Evolutionary conservation across 306 rosid species (phyloP), one percentile per base, ranked within the genome.

Genomic region (Crataegus laevigata): DNA sequence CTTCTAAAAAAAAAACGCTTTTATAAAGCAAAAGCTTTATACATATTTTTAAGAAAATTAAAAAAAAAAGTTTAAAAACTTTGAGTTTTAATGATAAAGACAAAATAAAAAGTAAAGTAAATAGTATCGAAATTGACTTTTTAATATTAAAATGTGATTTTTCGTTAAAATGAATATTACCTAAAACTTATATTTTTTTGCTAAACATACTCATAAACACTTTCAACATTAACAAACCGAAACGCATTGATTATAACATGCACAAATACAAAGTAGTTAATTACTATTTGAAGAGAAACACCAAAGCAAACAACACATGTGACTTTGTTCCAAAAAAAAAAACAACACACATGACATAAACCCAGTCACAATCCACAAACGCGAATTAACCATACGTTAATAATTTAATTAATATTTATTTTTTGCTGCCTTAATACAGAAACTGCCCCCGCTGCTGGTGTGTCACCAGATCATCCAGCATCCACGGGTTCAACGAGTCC

Each of bases 391-490:
- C 21, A 47, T 17, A 47, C 54, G 9, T 38, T 9, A 11, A 47
- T 47, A 47, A 5, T 47, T 47, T 15, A 47, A 47, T 47, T 47
- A 47, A 47, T 4, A 47, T 47, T 19, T 55, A 50, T 55, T 8
- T 9, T 8, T 55, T 22, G 54, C 54, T 47, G 8, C 40, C 40
- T 36, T 60, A 73, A 28, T 73, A 73, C 42, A 72, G 12, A 22
- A 65, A 65, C 43, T 26, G 77, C 40, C 63, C 65, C 47, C 40
- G 45, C 29, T 71, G 79, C 55, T 82, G 82, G 55, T 71, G 82
- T 9, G 80, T n/a, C 11, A 86, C 81, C 66, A 87, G 82, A 72
- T 91, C 90, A 54, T 90, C 96, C 3, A 87, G 82, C 81, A 75
- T 79, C 98, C 98, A 94, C 14, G 81, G 75, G 61, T 84, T 85